Conservation (phyloP, 2,329 filamentous ascomycete species). For the Exophiala alcalophila region DNA sequence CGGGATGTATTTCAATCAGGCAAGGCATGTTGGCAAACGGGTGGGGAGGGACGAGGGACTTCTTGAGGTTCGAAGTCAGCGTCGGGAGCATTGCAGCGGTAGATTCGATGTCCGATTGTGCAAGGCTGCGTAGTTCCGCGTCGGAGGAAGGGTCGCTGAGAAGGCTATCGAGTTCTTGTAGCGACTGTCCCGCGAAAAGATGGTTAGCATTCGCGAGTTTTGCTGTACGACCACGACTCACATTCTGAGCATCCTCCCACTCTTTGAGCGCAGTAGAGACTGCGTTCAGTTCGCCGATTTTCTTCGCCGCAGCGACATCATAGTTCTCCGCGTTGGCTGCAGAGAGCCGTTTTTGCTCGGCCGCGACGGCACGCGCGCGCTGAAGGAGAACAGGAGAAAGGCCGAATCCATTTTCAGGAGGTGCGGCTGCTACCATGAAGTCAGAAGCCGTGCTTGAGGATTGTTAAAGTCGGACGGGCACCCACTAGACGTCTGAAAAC, state of each 20-base stretch:
- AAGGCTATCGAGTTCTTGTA: constrained; percentile 70
- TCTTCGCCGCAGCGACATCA: constrained; percentile 56
- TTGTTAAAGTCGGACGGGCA: neutral
- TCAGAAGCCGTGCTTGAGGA: neutral
- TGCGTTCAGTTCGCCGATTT: constrained; percentile 52
- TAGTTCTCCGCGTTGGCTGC: constrained; percentile 54
- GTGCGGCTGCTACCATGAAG: constrained; percentile 24
- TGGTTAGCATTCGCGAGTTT: constrained; percentile 12
- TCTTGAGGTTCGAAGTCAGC: constrained; percentile 67
- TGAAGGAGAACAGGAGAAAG: constrained; percentile 52
- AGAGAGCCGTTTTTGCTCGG: constrained; percentile 55
- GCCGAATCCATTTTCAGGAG: constrained; percentile 23
- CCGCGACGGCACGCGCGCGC: constrained; percentile 54
- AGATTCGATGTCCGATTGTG: constrained; percentile 65
- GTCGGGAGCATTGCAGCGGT: constrained; percentile 61
- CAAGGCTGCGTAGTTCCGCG: constrained; percentile 57
- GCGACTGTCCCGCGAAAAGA: constrained; percentile 40
- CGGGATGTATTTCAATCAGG: constrained; percentile 85
- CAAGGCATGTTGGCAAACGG: constrained; percentile 88
- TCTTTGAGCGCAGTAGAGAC: constrained; percentile 53
- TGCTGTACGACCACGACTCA: constrained; percentile 29
- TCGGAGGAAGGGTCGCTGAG: constrained; percentile 66
- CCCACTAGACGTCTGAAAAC: constrained; percentile 33
- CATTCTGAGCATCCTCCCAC: constrained; percentile 59
- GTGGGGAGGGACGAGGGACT: constrained; percentile 78